Conservation (phyloP, 305 asterid species). For the Solanum chacoense region DNA sequence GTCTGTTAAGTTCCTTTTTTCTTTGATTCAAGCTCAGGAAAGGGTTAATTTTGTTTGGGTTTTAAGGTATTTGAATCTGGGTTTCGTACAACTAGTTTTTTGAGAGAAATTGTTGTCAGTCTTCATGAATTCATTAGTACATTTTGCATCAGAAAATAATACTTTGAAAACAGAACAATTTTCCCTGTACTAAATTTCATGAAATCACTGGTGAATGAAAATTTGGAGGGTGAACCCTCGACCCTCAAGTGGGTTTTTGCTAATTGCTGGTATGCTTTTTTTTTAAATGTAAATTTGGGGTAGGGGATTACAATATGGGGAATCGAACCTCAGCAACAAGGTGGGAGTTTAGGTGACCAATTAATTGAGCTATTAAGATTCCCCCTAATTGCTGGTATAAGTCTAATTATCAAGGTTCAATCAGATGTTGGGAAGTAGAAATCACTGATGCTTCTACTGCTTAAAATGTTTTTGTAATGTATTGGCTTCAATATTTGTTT, state of each 20-base stretch:
- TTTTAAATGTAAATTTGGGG: background rate
- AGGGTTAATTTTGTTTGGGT: background rate
- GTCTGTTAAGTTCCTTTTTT: background rate
- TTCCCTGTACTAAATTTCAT: background rate
- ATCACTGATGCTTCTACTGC: background rate
- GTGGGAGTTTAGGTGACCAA: background rate
- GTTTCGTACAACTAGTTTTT: background rate
- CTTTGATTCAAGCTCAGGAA: background rate
- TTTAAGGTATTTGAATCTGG: background rate
- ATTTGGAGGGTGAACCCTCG: background rate
- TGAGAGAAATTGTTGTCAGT: background rate
- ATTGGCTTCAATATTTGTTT: background rate
- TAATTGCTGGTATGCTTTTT: background rate
- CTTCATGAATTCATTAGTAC: background rate
- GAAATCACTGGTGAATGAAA: background rate
- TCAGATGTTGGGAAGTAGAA: background rate
- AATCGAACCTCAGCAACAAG: background rate
- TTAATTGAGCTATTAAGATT: background rate
- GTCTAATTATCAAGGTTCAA: background rate
- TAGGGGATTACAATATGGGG: background rate
- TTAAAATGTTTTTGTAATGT: background rate
- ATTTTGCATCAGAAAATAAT: background rate
- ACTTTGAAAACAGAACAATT: background rate
- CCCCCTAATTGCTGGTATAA: background rate
- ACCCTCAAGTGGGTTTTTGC: background rate